phyloP scores from a whole-genome alignment of 805 yeast genomes.

The Komagataella populi region DNA sequence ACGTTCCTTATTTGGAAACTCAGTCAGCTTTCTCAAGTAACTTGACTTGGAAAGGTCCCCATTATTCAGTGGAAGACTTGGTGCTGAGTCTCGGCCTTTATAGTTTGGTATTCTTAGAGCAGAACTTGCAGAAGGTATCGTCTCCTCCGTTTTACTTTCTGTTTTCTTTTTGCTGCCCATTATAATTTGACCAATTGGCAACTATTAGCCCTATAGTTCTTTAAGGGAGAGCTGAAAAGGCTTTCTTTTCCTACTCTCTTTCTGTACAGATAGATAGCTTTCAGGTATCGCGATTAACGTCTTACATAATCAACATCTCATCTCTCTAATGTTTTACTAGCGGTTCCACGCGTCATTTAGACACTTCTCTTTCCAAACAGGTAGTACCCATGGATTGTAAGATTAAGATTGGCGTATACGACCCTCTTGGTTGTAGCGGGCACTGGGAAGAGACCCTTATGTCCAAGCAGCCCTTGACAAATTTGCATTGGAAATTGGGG shows the following conservation, averaged over 20 bases:
- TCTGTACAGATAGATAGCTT: neutral
- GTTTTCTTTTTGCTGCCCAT: neutral
- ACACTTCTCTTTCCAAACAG: neutral
- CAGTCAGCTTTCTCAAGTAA: neutral
- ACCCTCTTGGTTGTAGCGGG: neutral
- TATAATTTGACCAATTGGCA: neutral
- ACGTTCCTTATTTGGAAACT: neutral
- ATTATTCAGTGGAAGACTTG: neutral
- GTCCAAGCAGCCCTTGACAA: slow-evolving; percentile 39
- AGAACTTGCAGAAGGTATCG: neutral
- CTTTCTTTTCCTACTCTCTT: neutral
- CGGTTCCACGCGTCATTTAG: neutral
- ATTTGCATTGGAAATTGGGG: slow-evolving; percentile 54
- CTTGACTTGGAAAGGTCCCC: neutral
- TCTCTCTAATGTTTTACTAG: neutral
- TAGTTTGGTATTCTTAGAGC: neutral
- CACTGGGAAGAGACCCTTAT: slow-evolving; percentile 13
- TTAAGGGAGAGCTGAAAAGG: neutral
- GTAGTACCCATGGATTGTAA: neutral
- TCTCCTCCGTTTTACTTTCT: neutral
- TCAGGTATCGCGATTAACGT: neutral
- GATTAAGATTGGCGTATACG: neutral
- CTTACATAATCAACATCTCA: neutral
- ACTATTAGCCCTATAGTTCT: neutral
- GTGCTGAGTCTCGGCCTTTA: neutral